phyloP scores from a whole-genome alignment of 2,329 filamentous ascomycete genomes.

The Akanthomyces muscarius region DNA sequence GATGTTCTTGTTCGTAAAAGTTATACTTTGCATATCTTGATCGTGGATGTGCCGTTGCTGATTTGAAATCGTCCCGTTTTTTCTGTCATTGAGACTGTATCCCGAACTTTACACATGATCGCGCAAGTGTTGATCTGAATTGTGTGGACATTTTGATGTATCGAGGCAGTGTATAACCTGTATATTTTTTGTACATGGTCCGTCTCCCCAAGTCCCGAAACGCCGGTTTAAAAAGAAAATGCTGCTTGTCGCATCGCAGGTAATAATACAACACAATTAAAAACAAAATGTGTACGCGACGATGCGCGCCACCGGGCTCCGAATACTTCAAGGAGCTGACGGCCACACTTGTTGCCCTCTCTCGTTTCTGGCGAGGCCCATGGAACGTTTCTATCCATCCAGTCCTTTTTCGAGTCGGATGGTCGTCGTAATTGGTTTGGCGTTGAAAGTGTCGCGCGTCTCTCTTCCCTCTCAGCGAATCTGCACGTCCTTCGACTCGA shows the following conservation, averaged over 20 bases:
- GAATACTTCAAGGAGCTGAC: too few species aligned
- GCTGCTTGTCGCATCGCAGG: conserved; percentile 6
- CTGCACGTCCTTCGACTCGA: conserved; percentile 28
- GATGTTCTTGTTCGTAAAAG: too few species aligned
- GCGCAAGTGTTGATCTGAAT: background rate
- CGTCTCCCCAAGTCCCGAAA: conserved; percentile 6
- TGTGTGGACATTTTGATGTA: background rate
- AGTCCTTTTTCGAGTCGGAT: too few species aligned
- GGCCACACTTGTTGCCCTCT: too few species aligned
- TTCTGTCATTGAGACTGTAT: too few species aligned
- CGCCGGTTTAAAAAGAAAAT: conserved; percentile 9
- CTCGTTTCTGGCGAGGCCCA: too few species aligned
- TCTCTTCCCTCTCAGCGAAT: conserved; percentile 25
- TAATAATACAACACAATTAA: conserved; percentile 7
- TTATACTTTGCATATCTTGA: too few species aligned
- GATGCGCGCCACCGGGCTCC: background rate
- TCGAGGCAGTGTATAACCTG: conserved; percentile 2
- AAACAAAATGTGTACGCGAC: background rate
- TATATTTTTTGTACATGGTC: conserved; percentile 2
- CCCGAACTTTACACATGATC: too few species aligned
- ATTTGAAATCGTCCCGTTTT: too few species aligned
- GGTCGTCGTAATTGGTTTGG: background rate
- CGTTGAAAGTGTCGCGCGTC: too few species aligned
- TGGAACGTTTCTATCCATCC: too few species aligned
- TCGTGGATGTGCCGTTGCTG: too few species aligned